A percentile compares a stretch with the other conserved stretches of the same genome.
Conservation (phyloP, 805 yeast genomes). For the Wickerhamomyces canadensis region DNA sequence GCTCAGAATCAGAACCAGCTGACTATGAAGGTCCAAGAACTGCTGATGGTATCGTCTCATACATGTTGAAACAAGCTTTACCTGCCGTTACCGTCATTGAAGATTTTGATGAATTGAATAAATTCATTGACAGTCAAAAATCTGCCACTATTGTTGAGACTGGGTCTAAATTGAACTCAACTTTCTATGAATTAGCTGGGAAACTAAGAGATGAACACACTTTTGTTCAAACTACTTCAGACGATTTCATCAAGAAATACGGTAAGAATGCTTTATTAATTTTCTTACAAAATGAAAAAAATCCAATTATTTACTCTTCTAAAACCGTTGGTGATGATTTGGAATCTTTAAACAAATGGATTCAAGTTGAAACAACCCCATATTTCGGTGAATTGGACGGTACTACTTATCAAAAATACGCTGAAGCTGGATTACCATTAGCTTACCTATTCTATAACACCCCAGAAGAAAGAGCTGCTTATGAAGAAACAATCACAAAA, state of each 20-base stretch:
- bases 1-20: slow-evolving; percentile 34
- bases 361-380: slow-evolving; percentile 63
- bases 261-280: slow-evolving; percentile 27
- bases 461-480: slow-evolving; percentile 57
- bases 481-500: slow-evolving; percentile 45
- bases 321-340: slow-evolving; percentile 18
- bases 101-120: slow-evolving; percentile 44
- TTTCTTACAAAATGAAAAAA: slow-evolving; percentile 25
- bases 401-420: slow-evolving; percentile 68
- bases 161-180: slow-evolving; percentile 41
- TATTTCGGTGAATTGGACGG: slow-evolving; percentile 84
- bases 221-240: slow-evolving; percentile 47
- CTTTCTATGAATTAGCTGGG: slow-evolving; percentile 61
- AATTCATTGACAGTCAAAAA: slow-evolving; percentile 39
- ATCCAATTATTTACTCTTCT: slow-evolving; percentile 27
- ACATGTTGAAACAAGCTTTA: slow-evolving; percentile 74
- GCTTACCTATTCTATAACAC: slow-evolving; percentile 82
- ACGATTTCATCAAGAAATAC: slow-evolving; percentile 30
- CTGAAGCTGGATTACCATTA: slow-evolving; percentile 68
- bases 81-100: slow-evolving; percentile 63
- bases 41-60: slow-evolving; percentile 68
- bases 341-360: slow-evolving; percentile 25
- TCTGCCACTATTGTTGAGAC: slow-evolving; percentile 56
- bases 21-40: slow-evolving; percentile 86
- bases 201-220: slow-evolving; percentile 54